Evolutionary conservation across 2,329 filamentous ascomycete genomes (phyloP).

Genomic region (Lasiodiplodia gonubiensis): DNA sequence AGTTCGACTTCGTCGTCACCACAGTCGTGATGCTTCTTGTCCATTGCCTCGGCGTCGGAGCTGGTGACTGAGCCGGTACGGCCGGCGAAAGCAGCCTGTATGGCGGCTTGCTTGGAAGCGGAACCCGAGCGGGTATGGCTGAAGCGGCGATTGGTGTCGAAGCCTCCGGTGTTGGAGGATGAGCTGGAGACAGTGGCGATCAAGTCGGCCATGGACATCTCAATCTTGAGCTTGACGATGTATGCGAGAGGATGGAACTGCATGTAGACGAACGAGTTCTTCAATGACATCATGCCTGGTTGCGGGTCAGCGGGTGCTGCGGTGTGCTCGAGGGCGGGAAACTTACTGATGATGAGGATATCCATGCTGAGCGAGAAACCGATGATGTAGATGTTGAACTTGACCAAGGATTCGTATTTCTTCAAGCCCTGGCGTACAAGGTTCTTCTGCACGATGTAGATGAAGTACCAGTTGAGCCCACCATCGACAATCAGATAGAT

Average conservation of each 20-base stretch:
- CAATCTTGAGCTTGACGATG: slow-evolving; percentile 53
- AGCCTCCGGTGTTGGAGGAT: not conserved
- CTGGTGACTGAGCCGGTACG: not conserved
- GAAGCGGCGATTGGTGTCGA: not conserved
- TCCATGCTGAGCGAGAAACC: slow-evolving; percentile 38
- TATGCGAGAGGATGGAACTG: slow-evolving; percentile 52
- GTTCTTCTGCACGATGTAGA: slow-evolving; percentile 36
- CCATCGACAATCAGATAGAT: slow-evolving; percentile 37
- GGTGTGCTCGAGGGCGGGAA: not conserved
- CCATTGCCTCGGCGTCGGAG: slow-evolving; percentile 3
- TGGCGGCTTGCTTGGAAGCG: not conserved
- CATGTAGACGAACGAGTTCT: slow-evolving; percentile 35
- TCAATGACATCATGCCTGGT: slow-evolving; percentile 27
- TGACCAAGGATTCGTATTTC: slow-evolving; percentile 38
- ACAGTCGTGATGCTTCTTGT: slow-evolving; percentile 9
- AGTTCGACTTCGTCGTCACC: slow-evolving; percentile 8
- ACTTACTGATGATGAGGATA: slow-evolving; percentile 30
- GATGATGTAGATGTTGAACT: slow-evolving; percentile 39
- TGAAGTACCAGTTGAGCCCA: slow-evolving; percentile 38
- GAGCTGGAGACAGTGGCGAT: slow-evolving; percentile 36
- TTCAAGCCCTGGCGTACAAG: slow-evolving; percentile 37
- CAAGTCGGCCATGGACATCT: slow-evolving; percentile 52
- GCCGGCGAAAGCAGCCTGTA: not conserved
- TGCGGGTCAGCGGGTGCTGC: not conserved
- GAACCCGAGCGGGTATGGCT: not conserved